Percentiles rank a stretch among this genome's conserved stretches.
Evolutionary conservation across 805 yeast species (phyloP).

Genomic region (Sugiyamaella mastotermitis): DNA sequence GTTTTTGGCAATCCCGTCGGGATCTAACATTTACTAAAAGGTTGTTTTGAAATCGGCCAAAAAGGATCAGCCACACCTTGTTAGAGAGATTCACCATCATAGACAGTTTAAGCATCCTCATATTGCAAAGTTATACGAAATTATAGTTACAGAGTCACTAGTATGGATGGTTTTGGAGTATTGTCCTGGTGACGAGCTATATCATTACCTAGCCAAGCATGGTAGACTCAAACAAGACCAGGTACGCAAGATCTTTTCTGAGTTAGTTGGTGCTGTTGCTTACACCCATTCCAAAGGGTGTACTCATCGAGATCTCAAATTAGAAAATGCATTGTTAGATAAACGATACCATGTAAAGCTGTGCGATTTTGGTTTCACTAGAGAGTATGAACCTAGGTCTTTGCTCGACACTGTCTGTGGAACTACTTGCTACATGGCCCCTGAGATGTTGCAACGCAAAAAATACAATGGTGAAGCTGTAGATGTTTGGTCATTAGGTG

Average conservation of each 20-base stretch:
- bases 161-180: constrained; percentile 89
- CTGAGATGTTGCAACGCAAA: constrained; percentile 67
- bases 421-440: constrained; percentile 94
- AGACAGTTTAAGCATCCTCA: constrained; percentile 77
- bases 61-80: constrained; percentile 75
- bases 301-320: constrained; percentile 67
- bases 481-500: constrained; percentile 91
- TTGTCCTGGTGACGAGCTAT: constrained; percentile 59
- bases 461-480: constrained; percentile 71
- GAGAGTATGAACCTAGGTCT: constrained; percentile 57
- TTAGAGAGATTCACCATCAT: constrained; percentile 85
- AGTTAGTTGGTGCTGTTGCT: constrained; percentile 54
- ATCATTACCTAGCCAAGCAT: constrained; percentile 26
- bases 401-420: constrained; percentile 84
- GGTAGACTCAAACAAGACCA: constrained; percentile 24
- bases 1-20: constrained; percentile 1
- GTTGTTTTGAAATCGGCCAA: constrained; percentile 78
- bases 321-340: constrained; percentile 76
- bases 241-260: constrained; percentile 20
- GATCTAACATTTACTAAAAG: no score
- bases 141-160: constrained; percentile 68
- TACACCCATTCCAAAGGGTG: constrained; percentile 75
- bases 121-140: constrained; percentile 79
- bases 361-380: constrained; percentile 90
- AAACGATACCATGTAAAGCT: constrained; percentile 75